Conservation (phyloP, 2,329 filamentous ascomycete genomes). For the Colletotrichum trifolii region DNA sequence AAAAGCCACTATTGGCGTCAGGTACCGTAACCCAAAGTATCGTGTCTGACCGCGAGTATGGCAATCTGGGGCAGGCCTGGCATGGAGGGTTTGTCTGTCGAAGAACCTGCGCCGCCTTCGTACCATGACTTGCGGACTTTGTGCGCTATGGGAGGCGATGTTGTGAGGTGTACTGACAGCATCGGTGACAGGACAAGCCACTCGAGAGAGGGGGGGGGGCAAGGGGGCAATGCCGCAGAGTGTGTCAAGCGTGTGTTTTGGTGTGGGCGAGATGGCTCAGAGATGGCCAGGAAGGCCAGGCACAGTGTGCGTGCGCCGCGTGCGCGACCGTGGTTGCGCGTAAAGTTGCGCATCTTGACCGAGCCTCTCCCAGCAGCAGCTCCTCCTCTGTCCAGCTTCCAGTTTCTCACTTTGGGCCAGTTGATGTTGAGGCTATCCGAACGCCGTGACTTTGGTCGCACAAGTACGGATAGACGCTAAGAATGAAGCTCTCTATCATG, state of each 20-base stretch:
- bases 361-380: background rate
- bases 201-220: conserved; percentile 19
- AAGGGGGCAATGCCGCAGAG: conserved; percentile 23
- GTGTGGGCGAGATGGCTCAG: conserved; percentile 32
- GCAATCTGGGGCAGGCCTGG: conserved; percentile 29
- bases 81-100: conserved; percentile 22
- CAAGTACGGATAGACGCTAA: conserved; percentile 3
- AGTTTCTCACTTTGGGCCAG: conserved; percentile 5
- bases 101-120: conserved; percentile 13
- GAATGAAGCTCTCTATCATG: conserved; percentile 8
- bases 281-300: conserved; percentile 18
- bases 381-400: conserved; percentile 6
- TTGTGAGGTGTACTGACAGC: conserved; percentile 15
- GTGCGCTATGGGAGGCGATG: conserved; percentile 23
- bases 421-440: conserved; percentile 12
- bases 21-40: conserved; percentile 11
- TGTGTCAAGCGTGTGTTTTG: conserved; percentile 35
- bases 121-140: conserved; percentile 6
- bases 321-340: background rate
- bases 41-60: conserved; percentile 24
- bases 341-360: background rate
- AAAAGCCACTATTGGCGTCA: conserved; percentile 18
- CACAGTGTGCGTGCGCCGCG: conserved; percentile 24
- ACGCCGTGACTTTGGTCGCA: conserved; percentile 7
- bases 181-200: conserved; percentile 32